Percentiles rank a stretch among this genome's conserved stretches.
phyloP scores from a whole-genome alignment of 2,329 filamentous ascomycete species.

The Onygenales sp. region DNA sequence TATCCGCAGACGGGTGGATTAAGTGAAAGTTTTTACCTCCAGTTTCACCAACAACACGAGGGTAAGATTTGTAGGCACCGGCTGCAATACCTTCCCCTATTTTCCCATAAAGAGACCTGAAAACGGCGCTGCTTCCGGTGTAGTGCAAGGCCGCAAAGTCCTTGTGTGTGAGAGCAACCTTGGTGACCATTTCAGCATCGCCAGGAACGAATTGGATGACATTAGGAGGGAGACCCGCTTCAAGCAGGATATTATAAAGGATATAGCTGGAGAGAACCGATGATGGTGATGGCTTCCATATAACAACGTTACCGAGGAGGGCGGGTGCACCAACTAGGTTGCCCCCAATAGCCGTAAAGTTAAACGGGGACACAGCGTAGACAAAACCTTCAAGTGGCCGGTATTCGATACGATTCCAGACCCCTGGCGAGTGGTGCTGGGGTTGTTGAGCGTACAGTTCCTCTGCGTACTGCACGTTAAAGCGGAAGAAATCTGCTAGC shows the following conservation, averaged over 20 bases:
- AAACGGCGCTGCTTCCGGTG: conserved; percentile 85
- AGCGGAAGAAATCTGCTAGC: conserved; percentile 77
- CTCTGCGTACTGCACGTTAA: conserved; percentile 83
- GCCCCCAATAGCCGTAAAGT: conserved; percentile 89
- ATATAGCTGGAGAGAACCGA: conserved; percentile 87
- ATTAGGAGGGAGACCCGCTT: conserved; percentile 76
- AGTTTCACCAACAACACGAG: conserved; percentile 80
- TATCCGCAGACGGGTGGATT: conserved; percentile 65
- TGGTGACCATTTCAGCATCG: conserved; percentile 73
- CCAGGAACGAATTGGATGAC: conserved; percentile 92
- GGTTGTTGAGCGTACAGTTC: conserved; percentile 84
- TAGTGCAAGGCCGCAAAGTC: conserved; percentile 89
- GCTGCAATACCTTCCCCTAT: conserved; percentile 73
- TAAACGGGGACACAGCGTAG: conserved; percentile 88
- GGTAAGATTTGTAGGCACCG: conserved; percentile 73
- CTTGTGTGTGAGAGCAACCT: conserved; percentile 62
- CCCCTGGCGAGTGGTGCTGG: conserved; percentile 65
- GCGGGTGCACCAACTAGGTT: conserved; percentile 77
- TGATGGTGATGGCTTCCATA: conserved; percentile 91
- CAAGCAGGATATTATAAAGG: conserved; percentile 78
- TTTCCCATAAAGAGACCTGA: conserved; percentile 77
- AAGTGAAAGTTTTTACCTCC: conserved; percentile 92
- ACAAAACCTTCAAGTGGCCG: conserved; percentile 94
- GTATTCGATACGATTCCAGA: conserved; percentile 89
- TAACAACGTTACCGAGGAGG: conserved; percentile 82